Evolutionary conservation across 306 rosid genomes (phyloP), one percentile per base, ranked within the genome.

Genomic region (Hippophae gyantsensis): DNA sequence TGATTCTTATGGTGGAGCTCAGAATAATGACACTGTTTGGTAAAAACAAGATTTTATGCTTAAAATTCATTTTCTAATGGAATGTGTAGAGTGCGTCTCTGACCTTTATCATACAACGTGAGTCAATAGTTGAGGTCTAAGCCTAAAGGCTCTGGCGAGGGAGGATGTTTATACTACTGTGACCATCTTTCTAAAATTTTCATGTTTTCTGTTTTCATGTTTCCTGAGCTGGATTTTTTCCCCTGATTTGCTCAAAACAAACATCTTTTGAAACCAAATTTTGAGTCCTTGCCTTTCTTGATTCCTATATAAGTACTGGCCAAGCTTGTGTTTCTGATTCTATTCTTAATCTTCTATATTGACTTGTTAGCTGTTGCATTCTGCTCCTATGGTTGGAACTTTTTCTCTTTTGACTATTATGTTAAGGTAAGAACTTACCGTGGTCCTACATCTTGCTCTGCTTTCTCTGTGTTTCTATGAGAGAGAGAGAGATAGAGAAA

Each of bases 31-130:
- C 45, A 32, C 63, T 63, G 54, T 61, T 78, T 74, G 83, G 76
- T 76, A 62, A 68, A 32, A 66, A 70, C 78, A 63, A 68, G 74
- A 63, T 63, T 69, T 66, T 68, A 76, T 76, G 60, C 52, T 38
- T 69, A 64, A 57, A 72, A 67, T 76, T 79, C 64, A 79, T 72
- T 69, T 32, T 72, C 82, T 78, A 80, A 70, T 75, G 60, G 69
- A 81, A 82, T 78, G 76, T 80, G 87, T 85, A 80, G 84, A 82
- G 81, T 72, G 75, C 69, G 65, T 80, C 64, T 52, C 76, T 72
- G 65, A 68, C 62, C 58, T 72, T 69, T 73, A 9, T 71, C 76
- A 69, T 78, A 80, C 79, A 72, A 74, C 78, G 74, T 78, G 82
- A 81, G 62, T 53, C 70, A 27, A 56, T 82, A 72, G 72, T 82